Evolutionary conservation across 2,329 filamentous ascomycete species (phyloP), one percentile per base, ranked within the genome.

Genomic region (Penicillium hordei): DNA sequence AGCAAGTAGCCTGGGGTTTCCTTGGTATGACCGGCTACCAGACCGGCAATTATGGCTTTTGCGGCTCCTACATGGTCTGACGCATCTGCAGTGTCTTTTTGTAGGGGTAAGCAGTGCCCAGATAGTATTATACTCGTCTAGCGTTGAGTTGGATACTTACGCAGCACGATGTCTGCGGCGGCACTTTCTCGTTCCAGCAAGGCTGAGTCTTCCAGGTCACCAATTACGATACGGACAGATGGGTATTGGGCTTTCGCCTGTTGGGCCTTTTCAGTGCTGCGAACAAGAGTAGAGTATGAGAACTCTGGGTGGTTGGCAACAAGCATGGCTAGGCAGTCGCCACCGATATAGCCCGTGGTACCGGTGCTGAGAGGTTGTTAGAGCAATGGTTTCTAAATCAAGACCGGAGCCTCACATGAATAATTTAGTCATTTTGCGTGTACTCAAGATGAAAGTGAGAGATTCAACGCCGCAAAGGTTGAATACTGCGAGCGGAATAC

Each of bases 131-230:
- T 50, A 5, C 51, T 49, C 2, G 2, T 33, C 5, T 27, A 15
- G 19, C 38, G n/a, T n/a, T 36, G 12, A 38, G 10, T 19, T 12
- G 19, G 5, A 12, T 27, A 65, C 69, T 49, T 64, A 77, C 75
- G 74, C 62, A 82, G 66, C 4, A 85, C 81, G 48, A 85, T 77
- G 67, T 84, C 79, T 3, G 81, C 80, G 49, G 75, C 73, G 0
- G 72, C 68, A 23, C 77, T 76, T 58, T 81, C 79, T 33, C 75
- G 68, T 33, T 79, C 72, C 1, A 84, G 61, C 4, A 82, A 53
- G 0, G 75, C 69, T 2, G 70, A 67, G 56, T 76, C 75, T 43
- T 83, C 78, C 3, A 82, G 73, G 48, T 77, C 75, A 27, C 83
- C 83, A 55, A 83, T 79, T 1, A 84, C 79, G n/a, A 84, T 73